These are phyloP conservation scores for Magnusiomyces fungicola DNA, from an alignment of 1,139 yeast genomes.

Conservation along the genomic window DNA sequence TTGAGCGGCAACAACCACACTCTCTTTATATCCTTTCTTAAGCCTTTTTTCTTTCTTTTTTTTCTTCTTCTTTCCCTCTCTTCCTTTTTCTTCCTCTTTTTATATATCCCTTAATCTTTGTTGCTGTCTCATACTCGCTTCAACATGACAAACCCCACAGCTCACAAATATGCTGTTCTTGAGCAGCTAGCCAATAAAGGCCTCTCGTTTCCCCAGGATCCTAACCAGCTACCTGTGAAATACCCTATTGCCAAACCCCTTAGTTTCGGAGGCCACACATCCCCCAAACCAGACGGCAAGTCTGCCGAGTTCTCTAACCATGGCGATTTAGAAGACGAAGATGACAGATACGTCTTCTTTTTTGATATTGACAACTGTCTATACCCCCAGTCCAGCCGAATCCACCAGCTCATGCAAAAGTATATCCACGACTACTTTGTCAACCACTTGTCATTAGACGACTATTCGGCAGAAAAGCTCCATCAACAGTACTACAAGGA, in stretches of 20 bases:
- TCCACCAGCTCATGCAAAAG: slow-evolving; percentile 82
- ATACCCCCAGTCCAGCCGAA: slow-evolving; percentile 62
- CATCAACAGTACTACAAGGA: slow-evolving; percentile 73
- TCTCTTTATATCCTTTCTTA: no score
- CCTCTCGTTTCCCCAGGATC: slow-evolving; percentile 1
- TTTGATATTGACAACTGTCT: slow-evolving; percentile 92
- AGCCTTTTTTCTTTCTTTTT: not conserved
- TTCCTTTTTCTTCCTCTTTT: not conserved
- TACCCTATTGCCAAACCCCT: slow-evolving; percentile 10
- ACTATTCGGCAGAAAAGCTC: slow-evolving; percentile 67
- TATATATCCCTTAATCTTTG: not conserved
- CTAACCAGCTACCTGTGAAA: slow-evolving; percentile 1
- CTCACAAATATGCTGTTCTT: not conserved
- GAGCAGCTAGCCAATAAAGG: not conserved
- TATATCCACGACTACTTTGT: slow-evolving; percentile 79
- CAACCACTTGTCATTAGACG: slow-evolving; percentile 49
- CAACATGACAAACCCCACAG: no score
- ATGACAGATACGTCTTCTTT: slow-evolving; percentile 47
- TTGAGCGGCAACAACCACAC: no score
- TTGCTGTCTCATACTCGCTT: no score
- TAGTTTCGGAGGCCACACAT: no score
- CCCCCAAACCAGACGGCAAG: no score
- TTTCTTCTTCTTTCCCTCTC: not conserved
- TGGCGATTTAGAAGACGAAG: slow-evolving; percentile 8
- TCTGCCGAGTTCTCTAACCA: not conserved